These are phyloP conservation scores for Gremmenia infestans DNA, from an alignment of 2,329 filamentous ascomycete genomes.

Conservation along the genomic window DNA sequence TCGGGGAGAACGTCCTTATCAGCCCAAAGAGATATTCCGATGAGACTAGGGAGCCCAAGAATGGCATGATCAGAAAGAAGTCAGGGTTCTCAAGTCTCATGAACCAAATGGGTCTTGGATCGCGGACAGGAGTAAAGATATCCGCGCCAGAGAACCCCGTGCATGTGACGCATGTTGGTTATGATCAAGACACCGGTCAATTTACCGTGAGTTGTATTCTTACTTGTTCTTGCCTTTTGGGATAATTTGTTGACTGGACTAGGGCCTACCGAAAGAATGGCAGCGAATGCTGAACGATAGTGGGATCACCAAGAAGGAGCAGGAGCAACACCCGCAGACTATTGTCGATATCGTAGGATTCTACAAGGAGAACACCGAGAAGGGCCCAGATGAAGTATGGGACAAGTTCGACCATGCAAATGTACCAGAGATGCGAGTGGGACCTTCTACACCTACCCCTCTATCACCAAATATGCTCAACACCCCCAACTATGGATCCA, in stretches of 20 bases:
- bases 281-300: constrained; percentile 92
- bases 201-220: constrained; percentile 65
- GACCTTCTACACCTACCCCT: constrained; percentile 23
- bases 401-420: constrained; percentile 94
- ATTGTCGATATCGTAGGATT: constrained; percentile 95
- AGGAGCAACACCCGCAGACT: constrained; percentile 91
- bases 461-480: constrained; percentile 40
- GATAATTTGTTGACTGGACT: constrained; percentile 27
- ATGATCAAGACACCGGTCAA: constrained; percentile 92
- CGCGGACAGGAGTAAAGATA: constrained; percentile 85
- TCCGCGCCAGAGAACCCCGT: constrained; percentile 98
- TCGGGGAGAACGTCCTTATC: constrained; percentile 42
- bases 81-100: constrained; percentile 84
- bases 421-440: constrained; percentile 47
- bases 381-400: constrained; percentile 71
- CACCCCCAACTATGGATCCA: constrained; percentile 51
- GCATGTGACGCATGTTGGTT: constrained; percentile 95
- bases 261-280: constrained; percentile 98
- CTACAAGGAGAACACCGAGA: constrained; percentile 89
- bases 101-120: constrained; percentile 73
- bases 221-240: not conserved
- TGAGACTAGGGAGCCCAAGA: constrained; percentile 62
- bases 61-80: constrained; percentile 68
- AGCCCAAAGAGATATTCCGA: constrained; percentile 73
- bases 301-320: constrained; percentile 92